Evolutionary conservation across 192 early-diverging fungal genomes (phyloP), one percentile per base, ranked within the genome.

Genomic region (Gonapodya prolifera): DNA sequence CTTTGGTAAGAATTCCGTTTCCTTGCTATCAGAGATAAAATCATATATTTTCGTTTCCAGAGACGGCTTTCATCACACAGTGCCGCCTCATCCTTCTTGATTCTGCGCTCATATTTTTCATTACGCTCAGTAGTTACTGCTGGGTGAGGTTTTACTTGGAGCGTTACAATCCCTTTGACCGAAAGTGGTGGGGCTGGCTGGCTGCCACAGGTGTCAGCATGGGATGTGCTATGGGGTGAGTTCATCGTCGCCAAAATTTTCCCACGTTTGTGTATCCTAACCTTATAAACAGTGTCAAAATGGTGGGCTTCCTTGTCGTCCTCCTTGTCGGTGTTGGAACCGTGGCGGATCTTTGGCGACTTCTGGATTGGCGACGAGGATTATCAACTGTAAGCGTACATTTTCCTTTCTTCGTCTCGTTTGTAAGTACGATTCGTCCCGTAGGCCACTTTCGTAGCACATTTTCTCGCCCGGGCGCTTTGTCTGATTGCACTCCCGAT

Each of bases 281-380:
- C 31, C 8, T 71, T 77, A 23, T 18, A 30, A 34, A 30, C 70
- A 88, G 96, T 75, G 93, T 97, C 80, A 99, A 99, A 80, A 92
- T 99, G 91, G 96, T 99, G 0, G 97, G 97, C 1, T 81, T 98
- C 30, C 90, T 99, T 76, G 91, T 93, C 1, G 88, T 99, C 30
- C 85, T 84, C 1, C 87, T 94, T 1, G 85, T 99, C 75, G 97
- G 97, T 30, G 81, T 90, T 33, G 93, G 93, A 1, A 92, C 92
- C 0, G 36, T 99, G 2, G 84, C 87, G 75, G 97, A 99, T 77
- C 87, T 99, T 33, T 98, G 96, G 95, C 83, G 89, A n/a, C 85
- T 98, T 70, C 83, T 98, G 75, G 96, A 98, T 78, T 87, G 92
- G 77, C 88, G 89, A 30, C 90, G 93, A 36, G 92, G 93, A 13